Evolutionary conservation across 345 rosid species (phyloP).

Genomic region (Brassica juncea): DNA sequence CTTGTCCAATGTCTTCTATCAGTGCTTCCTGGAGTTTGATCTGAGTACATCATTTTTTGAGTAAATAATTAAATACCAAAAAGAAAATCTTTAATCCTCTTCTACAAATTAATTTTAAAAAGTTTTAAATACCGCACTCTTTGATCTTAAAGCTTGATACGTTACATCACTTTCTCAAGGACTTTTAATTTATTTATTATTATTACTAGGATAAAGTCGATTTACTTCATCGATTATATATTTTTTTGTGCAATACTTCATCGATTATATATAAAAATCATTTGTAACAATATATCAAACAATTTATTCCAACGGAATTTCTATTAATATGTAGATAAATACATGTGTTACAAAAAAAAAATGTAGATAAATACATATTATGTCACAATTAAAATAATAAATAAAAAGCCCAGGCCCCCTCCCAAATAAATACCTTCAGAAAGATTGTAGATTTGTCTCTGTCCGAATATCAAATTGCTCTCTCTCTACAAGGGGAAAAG

Average conservation of each 20-base stretch:
- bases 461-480: neutral
- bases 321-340: too few species aligned
- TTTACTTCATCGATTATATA: neutral
- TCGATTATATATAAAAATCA: too few species aligned
- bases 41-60: neutral
- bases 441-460: neutral
- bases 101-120: neutral
- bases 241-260: too few species aligned
- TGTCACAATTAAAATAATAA: neutral
- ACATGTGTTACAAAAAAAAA: too few species aligned
- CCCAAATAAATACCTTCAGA: neutral
- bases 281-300: too few species aligned
- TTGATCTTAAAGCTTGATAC: constrained; percentile 4
- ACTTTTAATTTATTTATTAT: neutral
- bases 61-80: neutral
- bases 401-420: constrained; percentile 9
- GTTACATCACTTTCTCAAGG: neutral
- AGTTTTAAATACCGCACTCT: neutral
- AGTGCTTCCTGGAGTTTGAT: neutral
- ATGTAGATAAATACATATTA: neutral
- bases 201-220: neutral
- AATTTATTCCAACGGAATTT: too few species aligned
- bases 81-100: neutral
- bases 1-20: neutral
- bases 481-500: neutral